Conservation (phyloP, 164 flowering plant species). For the Vitis labrusca region DNA sequence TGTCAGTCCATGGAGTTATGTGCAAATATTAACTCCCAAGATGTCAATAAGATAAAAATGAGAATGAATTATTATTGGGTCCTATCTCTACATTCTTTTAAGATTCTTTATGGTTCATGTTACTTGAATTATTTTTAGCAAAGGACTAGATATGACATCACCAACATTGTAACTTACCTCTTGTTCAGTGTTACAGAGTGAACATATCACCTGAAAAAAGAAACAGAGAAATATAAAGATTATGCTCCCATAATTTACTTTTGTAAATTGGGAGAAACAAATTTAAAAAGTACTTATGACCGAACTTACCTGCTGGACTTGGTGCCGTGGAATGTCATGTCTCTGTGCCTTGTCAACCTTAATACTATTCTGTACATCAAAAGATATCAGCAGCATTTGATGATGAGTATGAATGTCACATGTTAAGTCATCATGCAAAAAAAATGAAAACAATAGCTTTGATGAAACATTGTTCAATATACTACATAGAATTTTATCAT, state of each 20-base stretch:
- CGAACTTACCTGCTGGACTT: slow-evolving; percentile 55
- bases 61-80: too few species aligned
- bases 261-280: too few species aligned
- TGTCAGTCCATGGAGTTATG: neutral
- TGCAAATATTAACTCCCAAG: neutral
- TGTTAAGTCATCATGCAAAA: too few species aligned
- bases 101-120: too few species aligned
- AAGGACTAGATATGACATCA: neutral
- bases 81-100: too few species aligned
- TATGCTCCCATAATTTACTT: neutral
- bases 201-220: slow-evolving; percentile 69
- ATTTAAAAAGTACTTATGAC: neutral
- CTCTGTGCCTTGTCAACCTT: slow-evolving; percentile 49
- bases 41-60: neutral
- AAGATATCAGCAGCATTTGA: neutral
- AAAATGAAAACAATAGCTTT: too few species aligned
- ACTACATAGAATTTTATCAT: too few species aligned
- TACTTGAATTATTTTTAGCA: too few species aligned
- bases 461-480: too few species aligned
- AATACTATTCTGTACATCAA: slow-evolving; percentile 58
- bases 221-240: slow-evolving; percentile 1
- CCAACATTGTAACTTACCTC: slow-evolving; percentile 46
- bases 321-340: slow-evolving; percentile 87
- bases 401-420: too few species aligned
- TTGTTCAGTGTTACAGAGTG: slow-evolving; percentile 87